These are phyloP conservation scores for Incumbomyces lentus DNA, from an alignment of 2,329 filamentous ascomycete species.

Conservation along the genomic window DNA sequence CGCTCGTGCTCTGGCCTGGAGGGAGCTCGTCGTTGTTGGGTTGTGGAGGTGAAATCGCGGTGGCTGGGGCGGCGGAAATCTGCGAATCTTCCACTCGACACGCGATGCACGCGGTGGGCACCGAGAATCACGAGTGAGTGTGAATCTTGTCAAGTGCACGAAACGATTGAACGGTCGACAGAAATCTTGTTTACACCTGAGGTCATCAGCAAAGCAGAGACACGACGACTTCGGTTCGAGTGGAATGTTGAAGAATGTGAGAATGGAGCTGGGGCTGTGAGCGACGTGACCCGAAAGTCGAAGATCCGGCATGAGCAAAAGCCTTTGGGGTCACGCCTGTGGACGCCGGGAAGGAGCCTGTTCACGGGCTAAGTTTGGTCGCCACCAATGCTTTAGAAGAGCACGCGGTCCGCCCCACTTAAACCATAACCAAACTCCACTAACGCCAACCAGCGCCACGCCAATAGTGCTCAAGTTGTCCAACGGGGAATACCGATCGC, in stretches of 20 bases:
- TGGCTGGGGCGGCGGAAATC: constrained; percentile 1
- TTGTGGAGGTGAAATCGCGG: background rate
- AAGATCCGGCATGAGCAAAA: background rate
- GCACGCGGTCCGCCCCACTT: background rate
- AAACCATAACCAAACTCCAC: background rate
- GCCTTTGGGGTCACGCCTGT: background rate
- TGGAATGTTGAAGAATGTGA: constrained; percentile 7
- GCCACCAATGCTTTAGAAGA: background rate
- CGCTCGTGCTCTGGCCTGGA: background rate
- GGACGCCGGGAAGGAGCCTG: background rate
- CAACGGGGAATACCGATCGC: too few relatives aligned
- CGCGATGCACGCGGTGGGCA: background rate
- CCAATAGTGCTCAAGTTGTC: too few relatives aligned
- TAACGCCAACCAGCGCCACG: too few relatives aligned
- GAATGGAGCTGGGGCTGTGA: background rate
- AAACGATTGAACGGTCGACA: background rate
- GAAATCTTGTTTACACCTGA: constrained; percentile 7
- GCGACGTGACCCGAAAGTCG: background rate
- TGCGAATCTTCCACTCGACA: constrained; percentile 5
- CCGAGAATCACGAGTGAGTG: background rate
- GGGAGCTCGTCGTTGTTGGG: background rate
- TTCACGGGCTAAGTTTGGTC: too few relatives aligned
- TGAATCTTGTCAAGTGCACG: background rate
- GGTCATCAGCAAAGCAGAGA: constrained; percentile 7
- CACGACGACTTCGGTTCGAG: background rate